A percentile compares a stretch with the other conserved stretches of the same genome.
These are phyloP conservation scores for Spathaspora girioi DNA, from an alignment of 805 yeast genomes.

Conservation along the genomic window DNA sequence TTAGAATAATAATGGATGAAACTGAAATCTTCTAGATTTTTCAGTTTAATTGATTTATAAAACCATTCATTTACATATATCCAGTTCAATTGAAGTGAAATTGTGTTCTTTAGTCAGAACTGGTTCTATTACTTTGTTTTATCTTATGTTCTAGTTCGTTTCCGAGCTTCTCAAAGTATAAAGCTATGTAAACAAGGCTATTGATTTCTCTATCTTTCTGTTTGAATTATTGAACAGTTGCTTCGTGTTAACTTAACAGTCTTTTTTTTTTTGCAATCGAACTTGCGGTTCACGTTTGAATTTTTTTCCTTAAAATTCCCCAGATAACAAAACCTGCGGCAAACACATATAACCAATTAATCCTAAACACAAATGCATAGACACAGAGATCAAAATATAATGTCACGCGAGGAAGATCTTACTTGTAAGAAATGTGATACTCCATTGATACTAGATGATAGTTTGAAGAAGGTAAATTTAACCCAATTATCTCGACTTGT, in stretches of 20 bases:
- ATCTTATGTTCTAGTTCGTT: too few species aligned
- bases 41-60: background rate
- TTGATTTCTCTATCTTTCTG: too few species aligned
- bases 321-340: background rate
- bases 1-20: background rate
- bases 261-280: background rate
- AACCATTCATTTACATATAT: too few species aligned
- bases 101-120: too few species aligned
- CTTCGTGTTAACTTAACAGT: too few species aligned
- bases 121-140: too few species aligned
- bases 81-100: too few species aligned
- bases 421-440: constrained; percentile 61
- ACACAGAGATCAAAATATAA: background rate
- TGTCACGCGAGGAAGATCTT: constrained; percentile 8
- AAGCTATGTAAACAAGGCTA: too few species aligned
- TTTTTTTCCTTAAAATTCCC: background rate
- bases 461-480: constrained; percentile 47
- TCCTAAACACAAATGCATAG: background rate
- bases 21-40: background rate
- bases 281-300: background rate
- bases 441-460: constrained; percentile 54
- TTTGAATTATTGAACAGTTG: too few species aligned
- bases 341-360: background rate
- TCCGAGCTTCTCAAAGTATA: too few species aligned
- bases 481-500: constrained; percentile 56